These are phyloP conservation scores for Trypanosoma melophagium DNA, from an alignment of 208 protist species.

Conservation along the genomic window DNA sequence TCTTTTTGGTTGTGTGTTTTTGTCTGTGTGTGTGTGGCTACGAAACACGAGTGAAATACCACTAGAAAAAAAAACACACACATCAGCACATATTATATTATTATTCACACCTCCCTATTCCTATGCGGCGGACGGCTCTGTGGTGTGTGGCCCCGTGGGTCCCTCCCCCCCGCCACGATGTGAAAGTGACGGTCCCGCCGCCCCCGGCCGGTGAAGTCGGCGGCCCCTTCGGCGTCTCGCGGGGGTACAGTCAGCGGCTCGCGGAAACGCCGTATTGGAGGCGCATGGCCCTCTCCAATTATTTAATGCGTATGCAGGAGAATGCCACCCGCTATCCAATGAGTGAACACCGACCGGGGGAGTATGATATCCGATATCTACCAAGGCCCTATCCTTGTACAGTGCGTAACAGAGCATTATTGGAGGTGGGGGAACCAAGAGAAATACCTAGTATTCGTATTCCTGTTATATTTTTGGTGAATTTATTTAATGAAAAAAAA, in stretches of 20 bases:
- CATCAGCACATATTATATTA: background rate
- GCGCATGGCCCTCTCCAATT: slow-evolving; percentile 86
- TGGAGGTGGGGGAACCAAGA: slow-evolving; percentile 83
- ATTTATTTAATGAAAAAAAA: slow-evolving; percentile 74
- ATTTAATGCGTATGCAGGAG: slow-evolving; percentile 77
- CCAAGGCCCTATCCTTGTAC: slow-evolving; percentile 73
- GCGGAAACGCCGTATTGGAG: slow-evolving; percentile 86
- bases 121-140: slow-evolving; percentile 26
- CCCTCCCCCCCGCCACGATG: slow-evolving; percentile 74
- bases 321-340: slow-evolving; percentile 86
- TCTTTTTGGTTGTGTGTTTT: background rate
- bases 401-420: slow-evolving; percentile 65
- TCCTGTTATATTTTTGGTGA: slow-evolving; percentile 85
- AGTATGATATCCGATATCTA: slow-evolving; percentile 89
- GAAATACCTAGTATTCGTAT: slow-evolving; percentile 72
- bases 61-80: background rate
- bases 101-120: background rate
- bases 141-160: slow-evolving; percentile 75
- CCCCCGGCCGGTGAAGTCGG: slow-evolving; percentile 85
- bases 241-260: slow-evolving; percentile 84
- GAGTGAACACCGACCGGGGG: slow-evolving; percentile 57
- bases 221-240: slow-evolving; percentile 77
- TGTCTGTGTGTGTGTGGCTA: no score
- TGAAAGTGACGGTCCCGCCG: slow-evolving; percentile 83
- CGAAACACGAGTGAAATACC: background rate